phyloP scores from a whole-genome alignment of 2,329 filamentous ascomycete species.

The Trichoderma sp. region DNA sequence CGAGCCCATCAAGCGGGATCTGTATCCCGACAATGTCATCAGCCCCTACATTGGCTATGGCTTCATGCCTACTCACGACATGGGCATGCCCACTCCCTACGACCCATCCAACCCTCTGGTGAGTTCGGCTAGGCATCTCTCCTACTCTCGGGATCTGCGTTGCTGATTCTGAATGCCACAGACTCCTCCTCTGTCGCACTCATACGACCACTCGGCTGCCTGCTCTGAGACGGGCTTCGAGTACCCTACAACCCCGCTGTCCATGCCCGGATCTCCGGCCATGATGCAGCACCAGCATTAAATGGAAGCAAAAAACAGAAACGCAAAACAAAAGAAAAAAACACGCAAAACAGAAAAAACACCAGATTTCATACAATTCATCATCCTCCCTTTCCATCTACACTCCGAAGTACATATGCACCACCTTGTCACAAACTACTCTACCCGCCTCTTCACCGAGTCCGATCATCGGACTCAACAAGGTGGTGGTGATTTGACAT shows the following conservation, averaged over 20 bases:
- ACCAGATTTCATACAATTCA: background rate
- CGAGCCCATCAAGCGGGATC: constrained; percentile 66
- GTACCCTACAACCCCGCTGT: constrained; percentile 68
- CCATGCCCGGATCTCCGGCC: constrained; percentile 68
- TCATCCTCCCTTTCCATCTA: background rate
- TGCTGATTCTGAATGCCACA: constrained; percentile 52
- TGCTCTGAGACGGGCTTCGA: constrained; percentile 62
- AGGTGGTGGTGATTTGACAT: constrained; percentile 12
- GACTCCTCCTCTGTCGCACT: constrained; percentile 76
- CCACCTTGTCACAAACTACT: background rate
- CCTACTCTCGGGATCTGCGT: constrained; percentile 42
- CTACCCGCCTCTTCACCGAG: background rate
- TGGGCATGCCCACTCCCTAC: constrained; percentile 60
- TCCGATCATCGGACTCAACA: background rate
- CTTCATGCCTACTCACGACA: constrained; percentile 63
- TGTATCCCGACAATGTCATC: constrained; percentile 57
- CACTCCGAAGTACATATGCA: constrained; percentile 2
- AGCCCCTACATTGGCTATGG: constrained; percentile 67
- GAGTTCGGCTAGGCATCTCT: constrained; percentile 53
- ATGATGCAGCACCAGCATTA: constrained; percentile 36
- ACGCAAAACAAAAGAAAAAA: background rate
- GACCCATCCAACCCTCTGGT: constrained; percentile 71
- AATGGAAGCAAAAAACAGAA: background rate
- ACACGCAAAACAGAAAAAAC: background rate
- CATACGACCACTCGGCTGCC: constrained; percentile 64